Conservation (phyloP, 192 early-diverging fungal species). For the Backusella psychrophila region DNA sequence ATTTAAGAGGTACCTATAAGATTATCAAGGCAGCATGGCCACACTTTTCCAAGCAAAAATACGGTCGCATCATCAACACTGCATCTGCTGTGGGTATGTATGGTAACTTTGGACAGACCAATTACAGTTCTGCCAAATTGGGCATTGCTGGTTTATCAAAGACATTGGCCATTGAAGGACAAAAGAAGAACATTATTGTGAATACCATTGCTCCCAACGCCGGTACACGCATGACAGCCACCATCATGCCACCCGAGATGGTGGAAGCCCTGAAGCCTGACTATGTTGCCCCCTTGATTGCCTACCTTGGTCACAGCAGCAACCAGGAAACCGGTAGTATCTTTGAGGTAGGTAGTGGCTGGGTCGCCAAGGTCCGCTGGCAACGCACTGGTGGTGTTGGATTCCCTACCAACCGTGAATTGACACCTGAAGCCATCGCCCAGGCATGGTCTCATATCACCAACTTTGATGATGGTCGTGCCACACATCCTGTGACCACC, state of each 20-base stretch:
- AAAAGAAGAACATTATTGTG: slow-evolving; percentile 84
- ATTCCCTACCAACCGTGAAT: slow-evolving; percentile 80
- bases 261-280: slow-evolving; percentile 95
- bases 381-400: slow-evolving; percentile 93
- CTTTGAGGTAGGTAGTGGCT: slow-evolving; percentile 97
- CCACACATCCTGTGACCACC: slow-evolving; percentile 81
- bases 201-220: slow-evolving; percentile 98
- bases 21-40: slow-evolving; percentile 95
- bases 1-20: slow-evolving; percentile 93
- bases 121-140: slow-evolving; percentile 73
- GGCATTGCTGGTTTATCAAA: slow-evolving; percentile 87
- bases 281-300: slow-evolving; percentile 93
- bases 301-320: slow-evolving; percentile 82
- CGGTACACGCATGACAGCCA: slow-evolving; percentile 96
- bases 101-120: slow-evolving; percentile 79
- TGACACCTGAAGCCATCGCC: slow-evolving; percentile 86
- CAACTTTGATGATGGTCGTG: slow-evolving; percentile 95
- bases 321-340: slow-evolving; percentile 77
- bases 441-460: slow-evolving; percentile 75
- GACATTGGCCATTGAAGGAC: slow-evolving; percentile 91
- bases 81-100: slow-evolving; percentile 91
- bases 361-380: slow-evolving; percentile 93
- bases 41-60: slow-evolving; percentile 89
- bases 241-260: slow-evolving; percentile 93
- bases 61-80: slow-evolving; percentile 95